phyloP scores from a whole-genome alignment of 129 eudicot genomes.

The Flaveria sonorensis region DNA sequence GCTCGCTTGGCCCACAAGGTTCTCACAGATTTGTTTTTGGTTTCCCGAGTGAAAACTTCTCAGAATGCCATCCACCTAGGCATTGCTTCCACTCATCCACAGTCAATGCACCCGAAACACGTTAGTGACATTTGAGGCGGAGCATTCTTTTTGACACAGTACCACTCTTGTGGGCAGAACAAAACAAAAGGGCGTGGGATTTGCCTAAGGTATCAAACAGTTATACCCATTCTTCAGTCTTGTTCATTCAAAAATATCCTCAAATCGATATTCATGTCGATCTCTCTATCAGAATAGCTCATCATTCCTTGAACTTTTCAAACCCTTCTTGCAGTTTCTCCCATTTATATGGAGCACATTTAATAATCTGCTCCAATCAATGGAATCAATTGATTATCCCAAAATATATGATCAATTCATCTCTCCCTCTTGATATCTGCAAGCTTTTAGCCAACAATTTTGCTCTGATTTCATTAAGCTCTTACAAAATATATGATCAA shows the following conservation, averaged over 20 bases:
- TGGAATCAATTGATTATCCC: neutral
- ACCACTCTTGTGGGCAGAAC: no score
- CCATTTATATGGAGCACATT: neutral
- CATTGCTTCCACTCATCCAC: no score
- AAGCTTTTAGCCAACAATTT: neutral
- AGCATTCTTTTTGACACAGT: no score
- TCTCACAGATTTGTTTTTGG: no score
- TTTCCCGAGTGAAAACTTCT: no score
- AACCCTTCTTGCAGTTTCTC: neutral
- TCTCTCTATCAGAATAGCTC: neutral
- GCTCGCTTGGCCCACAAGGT: no score
- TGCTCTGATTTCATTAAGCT: no score
- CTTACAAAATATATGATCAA: no score
- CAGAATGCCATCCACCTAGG: no score
- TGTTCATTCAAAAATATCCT: neutral
- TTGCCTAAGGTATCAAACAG: neutral
- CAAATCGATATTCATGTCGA: neutral
- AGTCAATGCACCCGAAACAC: no score
- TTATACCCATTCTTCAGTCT: conserved; percentile 2
- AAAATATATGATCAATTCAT: conserved; percentile 7
- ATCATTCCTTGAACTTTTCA: neutral
- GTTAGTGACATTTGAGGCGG: no score
- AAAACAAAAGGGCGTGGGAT: no score
- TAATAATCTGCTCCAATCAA: conserved; percentile 2
- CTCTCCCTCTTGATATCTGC: neutral